Conservation (phyloP, 169 alveolate species). For the Perkinsus olseni region DNA sequence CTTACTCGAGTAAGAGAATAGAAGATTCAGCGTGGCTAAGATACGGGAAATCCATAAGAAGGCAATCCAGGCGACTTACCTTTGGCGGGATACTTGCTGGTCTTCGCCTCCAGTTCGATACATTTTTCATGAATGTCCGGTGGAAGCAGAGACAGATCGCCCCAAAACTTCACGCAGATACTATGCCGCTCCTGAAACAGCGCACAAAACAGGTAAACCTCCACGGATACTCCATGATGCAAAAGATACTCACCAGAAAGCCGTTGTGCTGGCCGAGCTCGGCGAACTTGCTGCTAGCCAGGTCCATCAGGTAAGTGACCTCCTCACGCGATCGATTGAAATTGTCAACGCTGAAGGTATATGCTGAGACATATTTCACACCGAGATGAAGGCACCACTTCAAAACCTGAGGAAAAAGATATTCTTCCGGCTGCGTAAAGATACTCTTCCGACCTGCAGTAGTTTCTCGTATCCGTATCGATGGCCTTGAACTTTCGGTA, state of each 20-base stretch:
- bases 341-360: slow-evolving; percentile 24
- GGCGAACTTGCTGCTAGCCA: not conserved
- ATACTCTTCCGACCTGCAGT: slow-evolving; percentile 2
- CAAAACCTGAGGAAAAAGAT: not conserved
- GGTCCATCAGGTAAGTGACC: slow-evolving; percentile 17
- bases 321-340: slow-evolving; percentile 17
- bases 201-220: not conserved
- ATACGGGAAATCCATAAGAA: not conserved
- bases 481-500: slow-evolving; percentile 15
- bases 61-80: not conserved
- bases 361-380: slow-evolving; percentile 7
- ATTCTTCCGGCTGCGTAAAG: not conserved
- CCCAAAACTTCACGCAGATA: not conserved
- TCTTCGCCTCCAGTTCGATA: not conserved
- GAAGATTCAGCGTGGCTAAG: not conserved
- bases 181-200: not conserved
- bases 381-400: slow-evolving; percentile 25
- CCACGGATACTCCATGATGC: not conserved
- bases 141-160: not conserved
- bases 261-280: not conserved
- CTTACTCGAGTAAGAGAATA: not conserved
- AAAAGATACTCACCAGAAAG: not conserved
- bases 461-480: slow-evolving; percentile 20
- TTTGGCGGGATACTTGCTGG: not conserved
- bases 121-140: not conserved